Conservation (phyloP, 805 yeast genomes). For the Torulaspora microellipsoides region DNA sequence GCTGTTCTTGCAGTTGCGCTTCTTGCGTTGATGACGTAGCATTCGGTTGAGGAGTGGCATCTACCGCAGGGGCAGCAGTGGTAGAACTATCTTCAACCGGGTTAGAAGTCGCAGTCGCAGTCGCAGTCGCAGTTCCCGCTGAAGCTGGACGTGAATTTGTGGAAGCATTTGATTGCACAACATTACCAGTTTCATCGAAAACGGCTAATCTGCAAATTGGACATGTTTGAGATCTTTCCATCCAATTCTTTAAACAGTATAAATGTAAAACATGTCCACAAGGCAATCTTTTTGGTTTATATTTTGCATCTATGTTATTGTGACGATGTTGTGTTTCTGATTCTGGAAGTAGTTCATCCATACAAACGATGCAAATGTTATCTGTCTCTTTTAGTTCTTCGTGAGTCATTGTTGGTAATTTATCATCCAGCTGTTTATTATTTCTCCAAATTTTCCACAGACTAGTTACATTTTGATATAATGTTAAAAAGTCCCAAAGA, state of each 20-base stretch:
- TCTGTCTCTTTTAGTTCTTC: constrained; percentile 61
- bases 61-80: background rate
- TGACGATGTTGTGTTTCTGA: constrained; percentile 1
- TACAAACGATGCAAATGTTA: constrained; percentile 78
- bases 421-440: constrained; percentile 58
- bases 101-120: background rate
- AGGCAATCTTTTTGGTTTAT: constrained; percentile 64
- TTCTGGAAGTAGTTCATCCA: constrained; percentile 71
- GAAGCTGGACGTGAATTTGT: constrained; percentile 2
- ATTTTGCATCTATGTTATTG: constrained; percentile 28
- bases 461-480: constrained; percentile 36
- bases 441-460: constrained; percentile 41
- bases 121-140: constrained; percentile 1
- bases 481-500: constrained; percentile 33
- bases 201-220: constrained; percentile 85
- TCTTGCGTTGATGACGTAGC: background rate
- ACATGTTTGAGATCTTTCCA: constrained; percentile 87
- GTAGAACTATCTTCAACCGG: background rate
- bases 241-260: constrained; percentile 89
- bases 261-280: constrained; percentile 89
- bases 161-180: constrained; percentile 10
- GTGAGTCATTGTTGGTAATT: constrained; percentile 56
- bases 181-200: constrained; percentile 36
- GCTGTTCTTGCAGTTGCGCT: background rate
- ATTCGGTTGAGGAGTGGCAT: background rate